phyloP scores from a whole-genome alignment of 2,329 filamentous ascomycete genomes.

The Exophiala sp. region DNA sequence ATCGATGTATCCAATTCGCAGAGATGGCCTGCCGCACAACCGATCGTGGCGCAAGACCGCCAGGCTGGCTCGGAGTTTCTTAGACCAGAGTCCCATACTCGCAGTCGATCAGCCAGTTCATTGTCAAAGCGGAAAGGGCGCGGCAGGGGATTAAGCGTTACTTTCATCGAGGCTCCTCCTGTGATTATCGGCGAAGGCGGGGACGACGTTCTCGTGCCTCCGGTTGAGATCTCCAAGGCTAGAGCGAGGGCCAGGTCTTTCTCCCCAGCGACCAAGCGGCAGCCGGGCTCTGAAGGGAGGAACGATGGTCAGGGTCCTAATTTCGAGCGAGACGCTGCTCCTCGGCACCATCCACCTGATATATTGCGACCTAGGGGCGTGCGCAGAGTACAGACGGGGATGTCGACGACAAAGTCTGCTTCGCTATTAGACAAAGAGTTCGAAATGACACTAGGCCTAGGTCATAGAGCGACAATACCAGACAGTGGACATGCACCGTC shows the following conservation, averaged over 20 bases:
- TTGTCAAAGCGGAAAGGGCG: constrained; percentile 35
- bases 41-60: constrained; percentile 12
- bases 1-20: constrained; percentile 35
- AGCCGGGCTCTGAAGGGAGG: not conserved
- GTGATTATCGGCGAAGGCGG: constrained; percentile 87
- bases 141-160: constrained; percentile 66
- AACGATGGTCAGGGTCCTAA: too few relatives aligned
- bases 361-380: constrained; percentile 17
- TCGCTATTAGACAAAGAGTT: constrained; percentile 25
- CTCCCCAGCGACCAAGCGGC: constrained; percentile 17
- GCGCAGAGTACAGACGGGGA: constrained; percentile 21
- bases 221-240: constrained; percentile 58
- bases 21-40: constrained; percentile 32
- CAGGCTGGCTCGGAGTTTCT: constrained; percentile 15
- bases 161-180: constrained; percentile 65
- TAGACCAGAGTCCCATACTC: constrained; percentile 19
- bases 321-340: not conserved
- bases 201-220: constrained; percentile 71
- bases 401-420: constrained; percentile 1
- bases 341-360: constrained; percentile 15
- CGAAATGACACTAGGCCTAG: constrained; percentile 25
- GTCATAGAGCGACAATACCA: constrained; percentile 7
- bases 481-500: constrained; percentile 7
- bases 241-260: constrained; percentile 25
- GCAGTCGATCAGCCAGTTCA: constrained; percentile 29